Evolutionary conservation across 2,329 filamentous ascomycete genomes (phyloP).

Genomic region (Calonectria hawksworthii): DNA sequence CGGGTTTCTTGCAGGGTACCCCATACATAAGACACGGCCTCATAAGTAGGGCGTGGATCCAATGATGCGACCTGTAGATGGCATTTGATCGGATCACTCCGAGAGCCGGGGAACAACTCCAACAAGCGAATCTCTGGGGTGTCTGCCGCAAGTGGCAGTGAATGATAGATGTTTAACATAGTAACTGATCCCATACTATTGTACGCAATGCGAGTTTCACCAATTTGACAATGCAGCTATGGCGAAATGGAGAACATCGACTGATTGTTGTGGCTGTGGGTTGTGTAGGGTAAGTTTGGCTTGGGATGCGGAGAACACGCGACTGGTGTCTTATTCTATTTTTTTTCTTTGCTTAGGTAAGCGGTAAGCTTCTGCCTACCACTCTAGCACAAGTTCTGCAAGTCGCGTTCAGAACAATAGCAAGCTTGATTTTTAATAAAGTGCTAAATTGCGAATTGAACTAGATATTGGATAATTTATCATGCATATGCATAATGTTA

Average conservation of each 20-base stretch:
- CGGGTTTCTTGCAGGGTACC: neutral
- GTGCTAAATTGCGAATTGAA: too few relatives aligned
- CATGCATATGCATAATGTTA: too few relatives aligned
- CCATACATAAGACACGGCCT: neutral
- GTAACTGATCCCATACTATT: too few relatives aligned
- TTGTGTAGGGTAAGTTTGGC: neutral
- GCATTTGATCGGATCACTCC: neutral
- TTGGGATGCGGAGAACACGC: neutral
- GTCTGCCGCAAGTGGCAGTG: neutral
- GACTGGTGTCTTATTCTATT: too few relatives aligned
- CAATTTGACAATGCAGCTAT: neutral
- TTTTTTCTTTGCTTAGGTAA: neutral
- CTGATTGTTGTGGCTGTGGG: neutral
- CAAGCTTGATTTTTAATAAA: too few relatives aligned
- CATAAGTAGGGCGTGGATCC: neutral
- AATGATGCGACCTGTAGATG: neutral
- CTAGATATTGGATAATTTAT: too few relatives aligned
- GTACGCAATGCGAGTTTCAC: neutral
- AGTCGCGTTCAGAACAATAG: too few relatives aligned
- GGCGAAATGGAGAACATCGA: too few relatives aligned
- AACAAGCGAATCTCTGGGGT: neutral
- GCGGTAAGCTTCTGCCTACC: too few relatives aligned
- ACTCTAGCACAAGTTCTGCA: too few relatives aligned
- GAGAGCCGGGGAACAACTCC: neutral
- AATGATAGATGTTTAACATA: accelerated